phyloP scores from a whole-genome alignment of 306 rosid genomes.

The Trifolium repens region DNA sequence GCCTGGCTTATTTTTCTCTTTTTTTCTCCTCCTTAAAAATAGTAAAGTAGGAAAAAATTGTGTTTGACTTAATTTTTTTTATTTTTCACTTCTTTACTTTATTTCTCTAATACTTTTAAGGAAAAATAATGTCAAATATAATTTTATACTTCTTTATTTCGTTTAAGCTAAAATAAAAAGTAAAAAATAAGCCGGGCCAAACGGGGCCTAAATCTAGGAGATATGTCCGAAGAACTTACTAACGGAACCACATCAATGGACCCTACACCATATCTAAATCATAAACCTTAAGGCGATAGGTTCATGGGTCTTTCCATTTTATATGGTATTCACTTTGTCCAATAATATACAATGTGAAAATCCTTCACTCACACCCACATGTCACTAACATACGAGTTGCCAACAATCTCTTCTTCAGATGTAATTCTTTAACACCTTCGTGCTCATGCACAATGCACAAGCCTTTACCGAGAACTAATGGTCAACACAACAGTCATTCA shows the following conservation, averaged over 20 bases:
- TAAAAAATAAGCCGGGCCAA: too few relatives aligned
- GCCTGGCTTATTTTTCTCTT: too few relatives aligned
- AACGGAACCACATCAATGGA: neutral
- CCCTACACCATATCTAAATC: neutral
- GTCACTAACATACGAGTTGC: neutral
- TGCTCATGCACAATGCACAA: neutral
- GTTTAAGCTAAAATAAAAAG: too few relatives aligned
- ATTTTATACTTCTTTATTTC: too few relatives aligned
- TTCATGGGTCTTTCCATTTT: constrained; percentile 6
- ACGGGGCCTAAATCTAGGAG: too few relatives aligned
- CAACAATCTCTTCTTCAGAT: neutral
- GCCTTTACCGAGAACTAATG: neutral
- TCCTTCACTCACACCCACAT: neutral
- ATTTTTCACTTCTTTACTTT: too few relatives aligned
- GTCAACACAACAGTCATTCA: neutral
- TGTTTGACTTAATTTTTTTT: too few relatives aligned
- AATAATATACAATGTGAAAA: neutral
- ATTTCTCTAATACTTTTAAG: too few relatives aligned
- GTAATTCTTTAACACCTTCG: neutral
- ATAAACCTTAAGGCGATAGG: neutral
- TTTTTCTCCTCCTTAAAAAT: too few relatives aligned
- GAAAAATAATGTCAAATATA: too few relatives aligned
- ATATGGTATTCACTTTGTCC: neutral
- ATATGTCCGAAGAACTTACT: constrained; percentile 1
- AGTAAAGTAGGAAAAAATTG: too few relatives aligned